Evolutionary conservation across 163 green algal species (phyloP), one percentile per base, ranked within the genome.

Genomic region (Chlorella variabilis): DNA sequence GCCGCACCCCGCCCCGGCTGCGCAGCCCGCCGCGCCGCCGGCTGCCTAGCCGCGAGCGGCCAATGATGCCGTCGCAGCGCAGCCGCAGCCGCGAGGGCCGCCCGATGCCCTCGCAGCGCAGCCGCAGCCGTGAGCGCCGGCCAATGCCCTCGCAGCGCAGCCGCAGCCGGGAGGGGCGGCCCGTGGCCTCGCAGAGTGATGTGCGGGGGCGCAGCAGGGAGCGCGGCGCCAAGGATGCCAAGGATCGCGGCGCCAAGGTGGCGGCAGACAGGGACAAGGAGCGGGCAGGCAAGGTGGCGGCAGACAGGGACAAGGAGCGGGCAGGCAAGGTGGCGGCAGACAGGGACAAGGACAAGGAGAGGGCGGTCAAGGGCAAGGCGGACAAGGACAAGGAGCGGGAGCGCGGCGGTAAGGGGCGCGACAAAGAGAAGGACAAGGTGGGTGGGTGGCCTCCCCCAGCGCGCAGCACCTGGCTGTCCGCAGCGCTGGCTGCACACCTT

Each of bases 51-150:
- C 59, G 58, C 0, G 41, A 36, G 62, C 75, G 62, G 31, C 38
- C 38, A 20, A 21, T 42, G 27, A 2, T 31, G 38, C 29, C 21
- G 71, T 49, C 4, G 33, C 63, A 42, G 36, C 73, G 38, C 73
- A 80, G 73, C 73, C 73, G 34, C 71, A 69, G 71, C 51, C 51
- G 54, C 33, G 51, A 58, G 54, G 31, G 54, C 8, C 36, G n/a
- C 17, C 56, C n/a, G 59, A 5, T 36, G 36, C 27, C 41, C 25
- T 29, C 73, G 38, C 71, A 78, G 56, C 73, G 29, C 15, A 49
- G 49, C 70, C 27, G 75, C 61, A 66, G 61, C 42, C 54, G 56
- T 41, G 38, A 67, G 36, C 63, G 77, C 48, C 25, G 23, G 27
- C n/a, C n/a, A n/a, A n/a, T n/a, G n/a, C n/a, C n/a, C n/a, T 29